Percentiles rank a stretch among this genome's conserved stretches.
phyloP scores from a whole-genome alignment of 768 basidiomycete genomes.

The Tricholoma hemisulphureum region DNA sequence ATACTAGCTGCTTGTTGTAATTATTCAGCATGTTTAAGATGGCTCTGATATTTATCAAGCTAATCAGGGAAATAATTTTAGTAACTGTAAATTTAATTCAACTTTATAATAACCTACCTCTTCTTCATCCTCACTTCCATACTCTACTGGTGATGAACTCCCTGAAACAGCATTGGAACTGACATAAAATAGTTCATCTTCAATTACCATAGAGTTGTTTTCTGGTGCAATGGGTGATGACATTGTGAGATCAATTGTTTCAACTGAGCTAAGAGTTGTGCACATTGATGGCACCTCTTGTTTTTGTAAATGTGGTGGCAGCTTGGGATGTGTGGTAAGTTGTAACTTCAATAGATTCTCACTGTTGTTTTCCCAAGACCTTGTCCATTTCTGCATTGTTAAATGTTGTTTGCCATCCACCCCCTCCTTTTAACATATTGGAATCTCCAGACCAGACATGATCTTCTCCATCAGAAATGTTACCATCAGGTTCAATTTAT shows the following conservation, averaged over 20 bases:
- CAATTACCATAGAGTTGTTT: neutral
- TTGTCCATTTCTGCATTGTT: neutral
- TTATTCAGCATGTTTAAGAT: neutral
- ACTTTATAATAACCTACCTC: conserved; percentile 8
- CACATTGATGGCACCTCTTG: conserved; percentile 1
- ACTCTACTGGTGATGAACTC: conserved; percentile 10
- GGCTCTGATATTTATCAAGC: neutral
- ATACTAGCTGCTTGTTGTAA: conserved; percentile 4
- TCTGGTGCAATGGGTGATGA: conserved; percentile 3
- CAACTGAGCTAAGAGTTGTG: conserved; percentile 1
- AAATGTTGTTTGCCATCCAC: conserved; percentile 5
- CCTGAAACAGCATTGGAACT: neutral
- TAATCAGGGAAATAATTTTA: conserved; percentile 3
- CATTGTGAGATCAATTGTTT: conserved; percentile 6
- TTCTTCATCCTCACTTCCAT: conserved; percentile 13
- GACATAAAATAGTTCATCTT: neutral
- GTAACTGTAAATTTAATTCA: neutral
- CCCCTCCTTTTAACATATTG: conserved; percentile 4
- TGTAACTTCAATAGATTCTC: neutral
- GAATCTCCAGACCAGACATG: conserved; percentile 18
- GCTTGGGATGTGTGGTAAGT: conserved; percentile 4
- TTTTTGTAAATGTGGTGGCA: neutral
- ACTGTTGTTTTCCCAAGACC: conserved; percentile 5
- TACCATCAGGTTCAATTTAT: conserved; percentile 7
- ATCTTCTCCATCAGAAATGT: conserved; percentile 22